Percentiles rank a stretch among this genome's conserved stretches.
Conservation (phyloP, 345 rosid genomes). For the Streptanthus diversifolius region DNA sequence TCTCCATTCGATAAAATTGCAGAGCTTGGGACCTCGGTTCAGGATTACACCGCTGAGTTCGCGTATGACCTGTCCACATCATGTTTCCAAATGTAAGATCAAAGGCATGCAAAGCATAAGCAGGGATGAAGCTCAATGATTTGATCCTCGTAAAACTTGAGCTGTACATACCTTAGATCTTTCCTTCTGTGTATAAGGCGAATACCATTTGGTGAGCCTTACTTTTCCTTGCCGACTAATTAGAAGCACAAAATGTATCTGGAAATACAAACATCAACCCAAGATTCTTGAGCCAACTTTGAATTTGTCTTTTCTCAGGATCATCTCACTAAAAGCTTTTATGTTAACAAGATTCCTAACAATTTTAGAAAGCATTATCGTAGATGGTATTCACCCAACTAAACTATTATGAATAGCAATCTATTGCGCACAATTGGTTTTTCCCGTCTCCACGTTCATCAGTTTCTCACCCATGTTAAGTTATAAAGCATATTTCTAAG, state of each 20-base stretch:
- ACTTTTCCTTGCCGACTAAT: constrained; percentile 98
- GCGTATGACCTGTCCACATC: constrained; percentile 57
- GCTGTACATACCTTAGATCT: constrained; percentile 39
- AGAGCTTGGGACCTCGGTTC: constrained; percentile 83
- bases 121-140: neutral
- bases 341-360: no score
- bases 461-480: neutral
- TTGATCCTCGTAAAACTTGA: neutral
- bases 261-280: neutral
- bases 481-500: neutral
- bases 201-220: constrained; percentile 93
- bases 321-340: neutral
- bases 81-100: neutral
- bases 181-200: constrained; percentile 95
- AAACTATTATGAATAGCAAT: neutral
- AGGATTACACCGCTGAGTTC: constrained; percentile 89
- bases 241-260: constrained; percentile 69
- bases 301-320: neutral
- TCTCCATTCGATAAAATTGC: constrained; percentile 95
- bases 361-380: neutral
- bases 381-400: neutral
- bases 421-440: neutral
- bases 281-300: neutral
- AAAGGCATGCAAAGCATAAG: neutral
- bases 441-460: neutral